Conservation (phyloP, 805 yeast genomes). For the Candida railenensis region DNA sequence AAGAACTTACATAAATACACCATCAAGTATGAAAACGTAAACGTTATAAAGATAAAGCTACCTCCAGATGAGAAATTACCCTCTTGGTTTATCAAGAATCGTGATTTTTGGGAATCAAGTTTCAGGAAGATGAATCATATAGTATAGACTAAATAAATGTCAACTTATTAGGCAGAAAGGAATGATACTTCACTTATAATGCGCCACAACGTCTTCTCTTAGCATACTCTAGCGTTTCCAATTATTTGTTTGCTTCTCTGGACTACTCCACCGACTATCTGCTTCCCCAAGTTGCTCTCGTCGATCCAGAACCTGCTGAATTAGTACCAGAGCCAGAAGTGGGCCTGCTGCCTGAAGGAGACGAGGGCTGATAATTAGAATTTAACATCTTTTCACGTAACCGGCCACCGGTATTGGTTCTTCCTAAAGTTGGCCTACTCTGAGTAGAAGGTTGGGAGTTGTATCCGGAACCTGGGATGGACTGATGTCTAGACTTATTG, state of each 20-base stretch:
- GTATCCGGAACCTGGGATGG: conserved; percentile 33
- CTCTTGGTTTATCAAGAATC: conserved; percentile 65
- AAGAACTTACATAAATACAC: conserved; percentile 35
- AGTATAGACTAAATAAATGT: not conserved
- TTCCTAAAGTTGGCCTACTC: conserved; percentile 15
- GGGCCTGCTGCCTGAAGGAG: conserved; percentile 11
- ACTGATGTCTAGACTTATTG: conserved; percentile 38
- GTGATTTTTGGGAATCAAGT: conserved; percentile 66
- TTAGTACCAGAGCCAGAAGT: not conserved
- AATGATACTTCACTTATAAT: no score
- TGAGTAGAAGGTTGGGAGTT: conserved; percentile 16
- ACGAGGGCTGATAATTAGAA: conserved; percentile 2
- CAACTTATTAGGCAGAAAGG: no score
- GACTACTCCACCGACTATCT: conserved; percentile 4
- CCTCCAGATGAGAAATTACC: conserved; percentile 71
- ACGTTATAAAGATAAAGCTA: conserved; percentile 43
- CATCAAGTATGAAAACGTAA: conserved; percentile 33
- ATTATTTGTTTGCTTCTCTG: not conserved
- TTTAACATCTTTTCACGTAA: conserved; percentile 29
- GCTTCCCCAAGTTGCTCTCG: conserved; percentile 27
- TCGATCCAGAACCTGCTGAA: conserved; percentile 7
- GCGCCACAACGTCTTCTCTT: no score
- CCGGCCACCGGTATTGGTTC: conserved; percentile 27
- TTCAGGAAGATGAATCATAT: conserved; percentile 9
- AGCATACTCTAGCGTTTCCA: no score